These are phyloP conservation scores for Aeschynomene evenia DNA, from an alignment of 306 rosid genomes.

Conservation along the genomic window DNA sequence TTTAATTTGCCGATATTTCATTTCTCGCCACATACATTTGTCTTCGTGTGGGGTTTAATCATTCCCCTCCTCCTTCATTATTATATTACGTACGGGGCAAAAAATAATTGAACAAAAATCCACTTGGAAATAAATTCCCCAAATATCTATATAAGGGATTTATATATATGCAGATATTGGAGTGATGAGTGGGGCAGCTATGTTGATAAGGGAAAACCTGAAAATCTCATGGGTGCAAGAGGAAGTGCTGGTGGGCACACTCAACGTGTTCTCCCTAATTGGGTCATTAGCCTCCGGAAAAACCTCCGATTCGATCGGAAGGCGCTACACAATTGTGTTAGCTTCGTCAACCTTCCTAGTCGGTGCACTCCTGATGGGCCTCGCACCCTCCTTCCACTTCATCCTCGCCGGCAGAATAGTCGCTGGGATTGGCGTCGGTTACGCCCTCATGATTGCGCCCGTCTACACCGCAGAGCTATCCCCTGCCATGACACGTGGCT, in stretches of 20 bases:
- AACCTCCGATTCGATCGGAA: conserved; percentile 61
- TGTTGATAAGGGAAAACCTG: conserved; percentile 52
- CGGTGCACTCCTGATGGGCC: conserved; percentile 71
- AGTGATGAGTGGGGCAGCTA: conserved; percentile 82
- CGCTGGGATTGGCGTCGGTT: conserved; percentile 78
- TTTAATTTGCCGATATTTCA: neutral
- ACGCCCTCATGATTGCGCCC: conserved; percentile 74
- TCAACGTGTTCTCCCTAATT: conserved; percentile 60
- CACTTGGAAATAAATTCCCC: no score
- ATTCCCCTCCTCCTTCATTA: no score
- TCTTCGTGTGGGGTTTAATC: no score
- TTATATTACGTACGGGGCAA: no score
- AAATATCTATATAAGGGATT: no score
- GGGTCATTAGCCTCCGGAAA: conserved; percentile 78
- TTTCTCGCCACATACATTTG: no score
- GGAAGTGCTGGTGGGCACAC: conserved; percentile 58
- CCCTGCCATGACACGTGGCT: conserved; percentile 61
- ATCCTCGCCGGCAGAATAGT: conserved; percentile 57
- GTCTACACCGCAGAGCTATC: conserved; percentile 77
- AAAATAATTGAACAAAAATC: no score
- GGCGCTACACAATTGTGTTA: conserved; percentile 62
- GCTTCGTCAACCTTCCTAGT: conserved; percentile 57
- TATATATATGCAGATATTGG: conserved; percentile 59
- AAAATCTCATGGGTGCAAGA: conserved; percentile 46
- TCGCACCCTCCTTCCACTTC: conserved; percentile 56